phyloP scores from a whole-genome alignment of 1,284 basidiomycete genomes.

The Ceratobasidium theobromae region DNA sequence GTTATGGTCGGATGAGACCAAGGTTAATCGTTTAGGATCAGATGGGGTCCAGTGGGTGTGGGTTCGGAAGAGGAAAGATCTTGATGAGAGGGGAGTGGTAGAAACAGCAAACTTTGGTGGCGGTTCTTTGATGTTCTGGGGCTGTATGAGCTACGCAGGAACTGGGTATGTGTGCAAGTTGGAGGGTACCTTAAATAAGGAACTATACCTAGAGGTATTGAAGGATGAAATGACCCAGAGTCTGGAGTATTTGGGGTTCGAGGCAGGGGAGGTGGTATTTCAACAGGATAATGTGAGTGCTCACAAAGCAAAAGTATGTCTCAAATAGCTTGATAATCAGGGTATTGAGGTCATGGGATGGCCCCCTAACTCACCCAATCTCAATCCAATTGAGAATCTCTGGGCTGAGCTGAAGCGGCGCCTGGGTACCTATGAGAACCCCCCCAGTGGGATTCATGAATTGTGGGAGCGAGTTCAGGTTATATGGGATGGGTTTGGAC shows the following conservation, averaged over 20 bases:
- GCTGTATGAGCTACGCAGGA: too few species aligned
- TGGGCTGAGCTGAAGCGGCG: not conserved
- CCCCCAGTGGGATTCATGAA: not conserved
- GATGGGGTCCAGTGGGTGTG: constrained; percentile 9
- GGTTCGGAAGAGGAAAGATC: not conserved
- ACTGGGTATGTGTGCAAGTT: not conserved
- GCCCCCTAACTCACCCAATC: not conserved
- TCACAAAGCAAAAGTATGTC: not conserved
- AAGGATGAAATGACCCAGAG: not conserved
- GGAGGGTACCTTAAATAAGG: not conserved
- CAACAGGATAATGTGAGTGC: not conserved
- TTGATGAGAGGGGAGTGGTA: not conserved
- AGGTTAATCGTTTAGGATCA: constrained; percentile 6
- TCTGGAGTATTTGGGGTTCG: not conserved
- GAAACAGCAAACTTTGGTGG: constrained; percentile 2
- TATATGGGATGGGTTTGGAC: not conserved
- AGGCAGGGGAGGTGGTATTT: not conserved
- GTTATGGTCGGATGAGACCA: too few species aligned
- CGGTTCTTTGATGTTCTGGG: not conserved
- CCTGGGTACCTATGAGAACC: not conserved
- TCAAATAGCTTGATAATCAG: not conserved
- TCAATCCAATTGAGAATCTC: not conserved
- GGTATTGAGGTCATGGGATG: not conserved
- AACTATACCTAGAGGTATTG: not conserved
- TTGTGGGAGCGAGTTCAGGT: not conserved